Evolutionary conservation across 768 basidiomycete species (phyloP).

Genomic region (Boletus pseudo-olivaceus): DNA sequence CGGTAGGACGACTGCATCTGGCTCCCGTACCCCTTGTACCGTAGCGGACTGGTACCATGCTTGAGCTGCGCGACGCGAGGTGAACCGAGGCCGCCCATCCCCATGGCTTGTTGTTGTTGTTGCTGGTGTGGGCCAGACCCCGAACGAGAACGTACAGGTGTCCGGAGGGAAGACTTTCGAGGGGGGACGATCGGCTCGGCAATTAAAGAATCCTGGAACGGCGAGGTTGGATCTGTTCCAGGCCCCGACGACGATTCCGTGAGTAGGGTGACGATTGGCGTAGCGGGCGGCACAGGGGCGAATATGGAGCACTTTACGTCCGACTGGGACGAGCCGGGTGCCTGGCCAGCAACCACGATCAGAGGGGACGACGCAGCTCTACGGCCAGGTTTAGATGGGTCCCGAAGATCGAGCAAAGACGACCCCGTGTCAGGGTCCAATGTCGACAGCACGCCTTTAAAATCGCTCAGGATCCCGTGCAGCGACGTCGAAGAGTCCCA

Average conservation of each 20-base stretch:
- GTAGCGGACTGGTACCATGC: slow-evolving; percentile 42
- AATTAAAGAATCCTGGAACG: slow-evolving; percentile 50
- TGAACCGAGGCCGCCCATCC: slow-evolving; percentile 20
- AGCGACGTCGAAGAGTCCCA: slow-evolving; percentile 47
- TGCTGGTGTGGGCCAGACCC: slow-evolving; percentile 23
- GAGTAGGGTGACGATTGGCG: slow-evolving; percentile 25
- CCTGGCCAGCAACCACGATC: slow-evolving; percentile 34
- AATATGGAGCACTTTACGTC: slow-evolving; percentile 21
- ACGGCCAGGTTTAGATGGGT: slow-evolving; percentile 59
- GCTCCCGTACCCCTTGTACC: slow-evolving; percentile 37
- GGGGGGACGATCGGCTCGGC: slow-evolving; percentile 31
- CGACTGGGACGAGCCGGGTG: slow-evolving; percentile 18
- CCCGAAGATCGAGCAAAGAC: slow-evolving; percentile 56
- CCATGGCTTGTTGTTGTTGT: slow-evolving; percentile 21
- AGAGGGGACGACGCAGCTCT: slow-evolving; percentile 36
- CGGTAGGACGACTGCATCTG: slow-evolving; percentile 38
- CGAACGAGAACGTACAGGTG: slow-evolving; percentile 31
- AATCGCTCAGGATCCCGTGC: slow-evolving; percentile 64
- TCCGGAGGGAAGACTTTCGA: slow-evolving; percentile 30
- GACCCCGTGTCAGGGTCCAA: slow-evolving; percentile 54
- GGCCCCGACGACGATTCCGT: slow-evolving; percentile 22
- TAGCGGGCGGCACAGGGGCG: slow-evolving; percentile 12
- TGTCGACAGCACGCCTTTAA: slow-evolving; percentile 68
- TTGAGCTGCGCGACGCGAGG: slow-evolving; percentile 35
- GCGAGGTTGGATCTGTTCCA: slow-evolving; percentile 32